Base-by-base conservation (phyloP, 371 early-diverging fungal species). In the Lichtheimia corymbifera region DNA sequence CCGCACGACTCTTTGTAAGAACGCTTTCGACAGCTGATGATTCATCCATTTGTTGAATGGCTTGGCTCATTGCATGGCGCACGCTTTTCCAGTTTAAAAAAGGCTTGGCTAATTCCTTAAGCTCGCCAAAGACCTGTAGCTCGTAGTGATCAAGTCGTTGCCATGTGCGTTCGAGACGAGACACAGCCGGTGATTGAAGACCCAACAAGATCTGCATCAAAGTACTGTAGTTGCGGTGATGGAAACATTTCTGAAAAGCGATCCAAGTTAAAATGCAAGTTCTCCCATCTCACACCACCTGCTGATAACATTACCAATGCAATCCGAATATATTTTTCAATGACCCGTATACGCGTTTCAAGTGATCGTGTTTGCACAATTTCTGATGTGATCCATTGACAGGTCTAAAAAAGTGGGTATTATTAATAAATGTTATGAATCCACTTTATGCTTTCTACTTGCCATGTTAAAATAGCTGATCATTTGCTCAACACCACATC, bases 141-240 rank as follows among this genome's bases (percentile, higher is more conserved):
- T 84, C 81, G 35, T 74, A 74, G 11, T 67, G 71, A 22, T 73
- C 73, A 9, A 86, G 72, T 15, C 77, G 67, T 24, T 77, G 68
- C 86, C 86, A 86, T 3, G 86, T 84, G 14, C 69, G 68, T 42
- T 78, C 73, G 11, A 86, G 61, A 2, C 82, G 65, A 1, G 82
- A 77, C 0, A 86, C 74, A 5, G 78, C 74, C 3, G 82, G 81
- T 4, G 83, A 79, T 22, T 84, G 84, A 5, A 86, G 55, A 0
- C 84, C 86, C 50, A 86, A 66, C n/a, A 86, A 65, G 24, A 86
- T 71, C 44, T 86, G 86, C 63, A 83, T 79, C 5, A 86, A 53
- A 2, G 84, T 83, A 54, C 81, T 86, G 59, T 79, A 86, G 58
- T 86, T 86, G 9, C 81, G 69, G 44, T 84, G 82, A 20, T 83